These are phyloP conservation scores for Pichia eremophila DNA, from an alignment of 805 yeast genomes.

Conservation along the genomic window DNA sequence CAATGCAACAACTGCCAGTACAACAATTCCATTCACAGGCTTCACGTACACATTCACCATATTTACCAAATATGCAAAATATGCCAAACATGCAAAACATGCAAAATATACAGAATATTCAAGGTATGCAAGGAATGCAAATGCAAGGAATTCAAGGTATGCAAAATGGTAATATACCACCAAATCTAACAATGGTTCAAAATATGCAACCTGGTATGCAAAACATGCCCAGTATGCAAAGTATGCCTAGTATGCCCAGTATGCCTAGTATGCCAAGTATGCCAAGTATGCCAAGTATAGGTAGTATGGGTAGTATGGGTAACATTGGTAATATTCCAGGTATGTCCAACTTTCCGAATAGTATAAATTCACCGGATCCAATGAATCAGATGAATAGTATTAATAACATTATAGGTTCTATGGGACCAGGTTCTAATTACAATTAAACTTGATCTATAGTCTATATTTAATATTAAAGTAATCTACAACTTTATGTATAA, in stretches of 20 bases:
- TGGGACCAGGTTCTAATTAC: background rate
- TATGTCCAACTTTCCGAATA: background rate
- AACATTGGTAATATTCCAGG: background rate
- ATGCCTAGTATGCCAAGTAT: background rate
- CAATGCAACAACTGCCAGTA: background rate
- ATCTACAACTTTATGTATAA: too few species aligned
- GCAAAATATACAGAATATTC: background rate
- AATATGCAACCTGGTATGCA: background rate
- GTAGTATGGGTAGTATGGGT: background rate
- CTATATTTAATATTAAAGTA: too few species aligned
- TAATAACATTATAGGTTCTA: background rate
- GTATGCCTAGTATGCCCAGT: background rate
- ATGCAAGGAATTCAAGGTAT: background rate
- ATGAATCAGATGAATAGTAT: background rate
- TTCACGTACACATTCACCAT: background rate
- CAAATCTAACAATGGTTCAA: background rate
- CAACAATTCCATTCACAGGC: background rate
- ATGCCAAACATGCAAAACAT: background rate
- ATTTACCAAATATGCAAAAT: background rate
- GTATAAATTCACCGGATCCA: background rate
- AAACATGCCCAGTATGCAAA: background rate
- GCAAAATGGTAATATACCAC: background rate
- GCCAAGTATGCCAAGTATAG: background rate
- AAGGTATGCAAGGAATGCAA: background rate
- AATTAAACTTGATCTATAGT: too few species aligned